Conservation (phyloP, 2,329 filamentous ascomycete species). For the Metarhizium humberi region DNA sequence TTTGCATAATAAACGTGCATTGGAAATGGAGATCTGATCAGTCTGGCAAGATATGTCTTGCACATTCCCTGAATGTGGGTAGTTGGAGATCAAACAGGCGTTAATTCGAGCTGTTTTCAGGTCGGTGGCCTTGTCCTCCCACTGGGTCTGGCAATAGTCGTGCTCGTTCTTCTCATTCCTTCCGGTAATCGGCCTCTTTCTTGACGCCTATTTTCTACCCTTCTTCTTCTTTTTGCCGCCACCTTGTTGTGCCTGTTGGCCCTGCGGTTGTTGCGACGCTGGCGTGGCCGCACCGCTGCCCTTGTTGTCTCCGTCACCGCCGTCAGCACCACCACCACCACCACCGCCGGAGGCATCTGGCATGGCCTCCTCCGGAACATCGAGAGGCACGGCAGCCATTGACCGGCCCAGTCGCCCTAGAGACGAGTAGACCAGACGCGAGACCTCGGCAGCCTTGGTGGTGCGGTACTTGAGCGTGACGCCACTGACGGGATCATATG, state of each 20-base stretch:
- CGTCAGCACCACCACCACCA: constrained; percentile 4
- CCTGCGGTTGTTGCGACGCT: constrained; percentile 9
- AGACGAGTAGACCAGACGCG: constrained; percentile 61
- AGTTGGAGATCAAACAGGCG: background rate
- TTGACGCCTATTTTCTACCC: constrained; percentile 49
- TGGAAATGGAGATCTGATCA: background rate
- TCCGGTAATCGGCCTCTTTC: background rate
- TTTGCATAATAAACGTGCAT: background rate
- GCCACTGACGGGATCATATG: constrained; percentile 75
- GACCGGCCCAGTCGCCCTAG: constrained; percentile 67
- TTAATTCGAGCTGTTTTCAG: background rate
- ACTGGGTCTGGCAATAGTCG: background rate
- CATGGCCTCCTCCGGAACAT: constrained; percentile 32
- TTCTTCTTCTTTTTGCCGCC: constrained; percentile 61
- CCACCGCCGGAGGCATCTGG: constrained; percentile 24
- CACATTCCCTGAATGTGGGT: background rate
- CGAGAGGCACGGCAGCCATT: constrained; percentile 47
- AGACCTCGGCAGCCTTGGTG: constrained; percentile 83
- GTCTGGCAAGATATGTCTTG: background rate
- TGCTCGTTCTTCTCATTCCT: background rate
- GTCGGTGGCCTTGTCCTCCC: background rate
- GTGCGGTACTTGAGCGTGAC: constrained; percentile 86
- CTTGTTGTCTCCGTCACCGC: constrained; percentile 17
- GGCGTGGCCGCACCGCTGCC: constrained; percentile 18
- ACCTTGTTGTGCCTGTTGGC: constrained; percentile 17